Evolutionary conservation across 1,284 basidiomycete species (phyloP), one percentile per base, ranked within the genome.

Genomic region (Cryptococcus sp.): DNA sequence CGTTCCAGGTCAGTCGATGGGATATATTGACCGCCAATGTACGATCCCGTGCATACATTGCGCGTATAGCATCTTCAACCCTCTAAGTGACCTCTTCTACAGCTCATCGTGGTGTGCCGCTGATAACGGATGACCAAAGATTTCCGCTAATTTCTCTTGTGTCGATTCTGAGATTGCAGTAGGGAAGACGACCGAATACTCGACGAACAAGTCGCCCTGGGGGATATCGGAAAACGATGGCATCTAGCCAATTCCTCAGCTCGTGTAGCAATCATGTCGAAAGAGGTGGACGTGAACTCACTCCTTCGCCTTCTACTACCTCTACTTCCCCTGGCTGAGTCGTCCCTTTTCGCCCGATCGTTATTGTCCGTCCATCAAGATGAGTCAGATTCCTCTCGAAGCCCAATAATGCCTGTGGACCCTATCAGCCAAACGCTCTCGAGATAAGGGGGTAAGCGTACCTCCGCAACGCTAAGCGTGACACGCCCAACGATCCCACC

Each of bases 301-400:
- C 77, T 2, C 93, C 93, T 74, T 97, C 91, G 39, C 84, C 90
- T 64, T 87, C 83, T 50, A 97, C 83, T 13, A 83, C 85, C 74
- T 96, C 89, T 6, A 96, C 90, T 73, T 88, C 91, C 85, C 89
- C 89, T 63, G 94, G 94, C 73, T 98, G 93, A 41, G 94, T 96
- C 1, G 94, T 89, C 15, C 86, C 88, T 38, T 81, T 80, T 54
- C 91, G 83, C 43, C 82, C 80, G 20, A 98, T 78, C 47, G 83
- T 81, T 46, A 97, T 84, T n/a, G 82, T 79, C 69, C 89, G 88
- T 2, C 91, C 93, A 72, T 96, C 93, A 56, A 98, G 82, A 76
- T 93, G 92, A 3, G 88, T 92, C 59, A 98, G 75, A 69, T 93
- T 92, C 37, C 87, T 85, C 58, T 78, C 71, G 52, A 80, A 78